Evolutionary conservation across 2,329 filamentous ascomycete species (phyloP).

Genomic region (Neofusicoccum laricinum): DNA sequence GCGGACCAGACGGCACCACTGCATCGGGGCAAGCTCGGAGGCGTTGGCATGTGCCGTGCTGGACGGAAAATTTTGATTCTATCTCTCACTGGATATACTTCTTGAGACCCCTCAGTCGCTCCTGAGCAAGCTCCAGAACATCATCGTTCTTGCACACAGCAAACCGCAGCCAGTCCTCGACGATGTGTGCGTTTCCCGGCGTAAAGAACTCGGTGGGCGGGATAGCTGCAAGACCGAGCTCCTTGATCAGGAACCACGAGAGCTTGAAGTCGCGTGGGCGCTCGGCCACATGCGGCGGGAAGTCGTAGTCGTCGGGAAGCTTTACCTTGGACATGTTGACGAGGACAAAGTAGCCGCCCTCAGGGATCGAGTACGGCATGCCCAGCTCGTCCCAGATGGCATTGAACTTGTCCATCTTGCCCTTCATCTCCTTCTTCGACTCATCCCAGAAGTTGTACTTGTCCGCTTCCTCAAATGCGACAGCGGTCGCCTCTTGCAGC

Average conservation of each 20-base stretch:
- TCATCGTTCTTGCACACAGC: constrained; percentile 95
- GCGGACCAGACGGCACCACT: neutral
- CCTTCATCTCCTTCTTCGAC: constrained; percentile 81
- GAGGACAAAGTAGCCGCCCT: constrained; percentile 96
- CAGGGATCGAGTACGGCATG: constrained; percentile 76
- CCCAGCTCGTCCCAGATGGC: constrained; percentile 52
- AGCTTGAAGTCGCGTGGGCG: constrained; percentile 92
- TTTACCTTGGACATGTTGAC: constrained; percentile 89
- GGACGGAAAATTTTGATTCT: constrained; percentile 45
- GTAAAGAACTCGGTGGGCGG: constrained; percentile 98
- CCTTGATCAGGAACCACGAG: constrained; percentile 94
- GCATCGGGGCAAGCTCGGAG: neutral
- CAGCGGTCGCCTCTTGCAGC: constrained; percentile 88
- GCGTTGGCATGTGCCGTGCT: neutral
- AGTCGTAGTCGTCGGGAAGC: constrained; percentile 78
- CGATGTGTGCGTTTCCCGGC: constrained; percentile 74
- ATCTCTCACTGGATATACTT: constrained; percentile 11
- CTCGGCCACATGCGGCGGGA: constrained; percentile 82
- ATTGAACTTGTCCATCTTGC: constrained; percentile 84
- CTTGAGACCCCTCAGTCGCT: constrained; percentile 46
- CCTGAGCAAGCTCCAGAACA: constrained; percentile 56
- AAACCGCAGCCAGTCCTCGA: constrained; percentile 90
- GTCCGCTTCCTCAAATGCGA: constrained; percentile 91
- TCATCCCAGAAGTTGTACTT: constrained; percentile 82
- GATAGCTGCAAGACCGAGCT: constrained; percentile 92